These are phyloP conservation scores for Pulveroboletus sp. DNA, from an alignment of 768 basidiomycete genomes.

Conservation along the genomic window DNA sequence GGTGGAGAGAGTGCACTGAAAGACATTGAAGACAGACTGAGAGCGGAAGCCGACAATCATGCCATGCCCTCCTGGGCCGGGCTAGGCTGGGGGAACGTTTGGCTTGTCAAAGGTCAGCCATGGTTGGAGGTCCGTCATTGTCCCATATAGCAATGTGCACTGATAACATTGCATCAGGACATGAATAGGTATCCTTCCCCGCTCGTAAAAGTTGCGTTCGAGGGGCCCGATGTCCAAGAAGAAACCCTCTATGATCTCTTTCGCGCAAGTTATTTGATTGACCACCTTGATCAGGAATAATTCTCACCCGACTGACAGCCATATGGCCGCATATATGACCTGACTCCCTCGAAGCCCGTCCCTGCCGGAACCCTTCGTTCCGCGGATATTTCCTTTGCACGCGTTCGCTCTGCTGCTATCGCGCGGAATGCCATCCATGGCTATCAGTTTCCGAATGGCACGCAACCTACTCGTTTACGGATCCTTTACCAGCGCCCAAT, in stretches of 20 bases:
- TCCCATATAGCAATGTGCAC: not conserved
- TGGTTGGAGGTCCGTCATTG: constrained; percentile 67
- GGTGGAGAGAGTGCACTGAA: constrained; percentile 39
- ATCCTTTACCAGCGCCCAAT: constrained; percentile 61
- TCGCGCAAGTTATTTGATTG: constrained; percentile 48
- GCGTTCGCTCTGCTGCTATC: constrained; percentile 66
- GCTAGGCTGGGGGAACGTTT: constrained; percentile 48
- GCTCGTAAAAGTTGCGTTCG: constrained; percentile 75
- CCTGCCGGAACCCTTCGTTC: constrained; percentile 67
- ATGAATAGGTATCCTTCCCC: constrained; percentile 78
- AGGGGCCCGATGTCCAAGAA: constrained; percentile 85
- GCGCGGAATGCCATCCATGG: constrained; percentile 85
- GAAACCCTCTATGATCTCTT: constrained; percentile 76
- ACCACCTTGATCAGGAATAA: not conserved
- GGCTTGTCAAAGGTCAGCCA: constrained; percentile 75
- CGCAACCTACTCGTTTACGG: constrained; percentile 43
- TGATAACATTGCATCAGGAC: constrained; percentile 50
- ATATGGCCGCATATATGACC: constrained; percentile 75
- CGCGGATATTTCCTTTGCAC: constrained; percentile 59
- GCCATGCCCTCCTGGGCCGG: constrained; percentile 68
- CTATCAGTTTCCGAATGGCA: constrained; percentile 34
- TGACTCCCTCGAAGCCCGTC: constrained; percentile 56
- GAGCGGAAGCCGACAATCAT: constrained; percentile 40
- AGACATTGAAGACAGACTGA: constrained; percentile 49
- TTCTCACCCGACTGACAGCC: constrained; percentile 45